A percentile compares a stretch with the other conserved stretches of the same genome.
phyloP scores from a whole-genome alignment of 495 filamentous ascomycete genomes.

The Penicillium parvum region DNA sequence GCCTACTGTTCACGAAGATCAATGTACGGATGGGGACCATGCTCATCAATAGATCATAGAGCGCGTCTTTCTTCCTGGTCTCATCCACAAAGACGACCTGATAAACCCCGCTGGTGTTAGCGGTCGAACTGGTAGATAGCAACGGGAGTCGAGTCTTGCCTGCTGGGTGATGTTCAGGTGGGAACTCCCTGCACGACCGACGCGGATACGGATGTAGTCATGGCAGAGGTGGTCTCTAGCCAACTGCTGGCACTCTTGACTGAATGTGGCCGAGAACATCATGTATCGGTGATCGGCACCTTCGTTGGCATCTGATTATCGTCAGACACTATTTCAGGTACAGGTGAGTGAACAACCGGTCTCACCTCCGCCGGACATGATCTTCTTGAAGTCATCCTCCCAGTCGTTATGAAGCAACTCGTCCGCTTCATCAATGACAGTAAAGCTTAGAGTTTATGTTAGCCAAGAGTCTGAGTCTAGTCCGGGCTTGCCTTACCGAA shows the following conservation, averaged over 20 bases:
- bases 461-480: not conserved
- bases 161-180: slow-evolving; percentile 76
- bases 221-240: slow-evolving; percentile 68
- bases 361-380: slow-evolving; percentile 76
- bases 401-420: slow-evolving; percentile 79
- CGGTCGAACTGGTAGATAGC: too few relatives aligned
- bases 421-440: slow-evolving; percentile 93
- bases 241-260: slow-evolving; percentile 66
- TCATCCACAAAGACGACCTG: slow-evolving; percentile 60
- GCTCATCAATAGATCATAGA: slow-evolving; percentile 68
- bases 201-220: slow-evolving; percentile 69
- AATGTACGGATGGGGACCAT: slow-evolving; percentile 73
- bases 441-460: slow-evolving; percentile 47
- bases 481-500: slow-evolving; percentile 50
- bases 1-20: slow-evolving; percentile 83
- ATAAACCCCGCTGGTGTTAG: too few relatives aligned
- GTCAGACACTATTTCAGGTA: slow-evolving; percentile 9
- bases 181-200: slow-evolving; percentile 79
- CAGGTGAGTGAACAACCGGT: not conserved
- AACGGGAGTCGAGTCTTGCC: slow-evolving; percentile 21
- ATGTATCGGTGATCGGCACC: slow-evolving; percentile 79
- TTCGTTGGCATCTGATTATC: slow-evolving; percentile 56
- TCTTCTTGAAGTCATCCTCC: slow-evolving; percentile 61
- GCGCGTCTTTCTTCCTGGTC: slow-evolving; percentile 58
- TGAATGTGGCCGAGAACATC: slow-evolving; percentile 96